Conservation (phyloP, 306 rosid species). For the Pueraria montana region DNA sequence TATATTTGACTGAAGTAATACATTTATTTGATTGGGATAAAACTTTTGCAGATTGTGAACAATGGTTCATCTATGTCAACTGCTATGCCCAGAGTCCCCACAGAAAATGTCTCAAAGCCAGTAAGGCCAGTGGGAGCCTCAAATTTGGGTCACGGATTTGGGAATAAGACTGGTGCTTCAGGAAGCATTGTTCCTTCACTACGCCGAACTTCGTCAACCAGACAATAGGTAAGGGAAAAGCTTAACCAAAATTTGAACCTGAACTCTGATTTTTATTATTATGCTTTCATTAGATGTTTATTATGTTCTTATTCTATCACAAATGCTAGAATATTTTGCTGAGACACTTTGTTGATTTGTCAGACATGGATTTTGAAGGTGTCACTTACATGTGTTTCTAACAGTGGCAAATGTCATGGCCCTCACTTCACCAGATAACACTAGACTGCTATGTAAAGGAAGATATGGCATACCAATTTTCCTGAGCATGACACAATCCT, state of each 20-base stretch:
- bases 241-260: not conserved
- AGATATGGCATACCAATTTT: too few relatives aligned
- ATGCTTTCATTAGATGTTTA: not conserved
- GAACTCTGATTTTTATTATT: not conserved
- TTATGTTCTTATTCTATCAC: not conserved
- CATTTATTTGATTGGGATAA: slow-evolving; percentile 9
- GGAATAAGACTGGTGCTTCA: slow-evolving; percentile 43
- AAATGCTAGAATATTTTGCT: not conserved
- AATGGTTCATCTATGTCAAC: slow-evolving; percentile 51
- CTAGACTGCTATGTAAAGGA: too few relatives aligned
- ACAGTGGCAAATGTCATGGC: not conserved
- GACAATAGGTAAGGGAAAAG: slow-evolving; percentile 44
- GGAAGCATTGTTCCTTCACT: slow-evolving; percentile 53
- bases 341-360: slow-evolving; percentile 24
- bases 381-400: slow-evolving; percentile 10
- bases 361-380: slow-evolving; percentile 23
- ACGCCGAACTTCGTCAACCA: slow-evolving; percentile 57
- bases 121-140: slow-evolving; percentile 33
- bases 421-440: not conserved
- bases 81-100: slow-evolving; percentile 24
- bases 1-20: slow-evolving; percentile 10
- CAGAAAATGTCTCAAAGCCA: slow-evolving; percentile 43
- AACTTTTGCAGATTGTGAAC: slow-evolving; percentile 54
- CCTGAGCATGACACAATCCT: not conserved
- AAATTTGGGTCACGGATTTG: slow-evolving; percentile 30